These are phyloP conservation scores for Rutstroemia sp. DNA, from an alignment of 2,329 filamentous ascomycete species.

Conservation along the genomic window DNA sequence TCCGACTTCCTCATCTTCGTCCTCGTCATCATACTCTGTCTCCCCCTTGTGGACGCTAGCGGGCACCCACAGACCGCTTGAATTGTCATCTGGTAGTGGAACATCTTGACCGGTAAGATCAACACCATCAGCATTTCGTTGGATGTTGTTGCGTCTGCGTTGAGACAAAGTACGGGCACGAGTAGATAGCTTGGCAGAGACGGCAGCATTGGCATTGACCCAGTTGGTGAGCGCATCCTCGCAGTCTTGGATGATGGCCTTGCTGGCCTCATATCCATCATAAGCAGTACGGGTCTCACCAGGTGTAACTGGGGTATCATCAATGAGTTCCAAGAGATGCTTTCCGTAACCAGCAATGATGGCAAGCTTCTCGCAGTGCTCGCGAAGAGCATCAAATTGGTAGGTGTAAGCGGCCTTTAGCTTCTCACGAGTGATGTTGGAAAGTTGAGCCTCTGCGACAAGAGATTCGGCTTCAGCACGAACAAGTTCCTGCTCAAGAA, in stretches of 20 bases:
- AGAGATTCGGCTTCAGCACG: constrained; percentile 98
- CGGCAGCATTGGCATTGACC: constrained; percentile 84
- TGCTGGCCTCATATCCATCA: constrained; percentile 96
- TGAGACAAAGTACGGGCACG: constrained; percentile 83
- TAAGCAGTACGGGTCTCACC: constrained; percentile 94
- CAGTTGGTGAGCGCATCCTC: constrained; percentile 97
- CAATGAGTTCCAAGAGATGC: constrained; percentile 92
- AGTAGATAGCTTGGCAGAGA: constrained; percentile 78
- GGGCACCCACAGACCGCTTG: constrained; percentile 66
- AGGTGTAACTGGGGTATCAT: constrained; percentile 93
- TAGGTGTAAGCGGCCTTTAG: constrained; percentile 97
- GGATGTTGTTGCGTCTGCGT: constrained; percentile 68
- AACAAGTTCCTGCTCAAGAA: constrained; percentile 96
- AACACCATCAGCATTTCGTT: constrained; percentile 61
- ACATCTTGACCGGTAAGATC: constrained; percentile 80
- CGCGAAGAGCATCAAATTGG: constrained; percentile 93
- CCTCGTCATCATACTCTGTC: constrained; percentile 56
- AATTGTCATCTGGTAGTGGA: constrained; percentile 69
- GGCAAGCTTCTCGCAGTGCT: constrained; percentile 97
- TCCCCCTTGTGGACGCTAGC: constrained; percentile 56
- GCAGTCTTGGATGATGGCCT: constrained; percentile 98
- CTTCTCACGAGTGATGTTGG: constrained; percentile 99
- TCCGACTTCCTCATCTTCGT: constrained; percentile 54
- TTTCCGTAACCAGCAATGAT: constrained; percentile 98
- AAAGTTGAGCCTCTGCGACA: constrained; percentile 94